Evolutionary conservation across 2,329 filamentous ascomycete species (phyloP), one percentile per base, ranked within the genome.

Genomic region (Fusarium subtropicale): DNA sequence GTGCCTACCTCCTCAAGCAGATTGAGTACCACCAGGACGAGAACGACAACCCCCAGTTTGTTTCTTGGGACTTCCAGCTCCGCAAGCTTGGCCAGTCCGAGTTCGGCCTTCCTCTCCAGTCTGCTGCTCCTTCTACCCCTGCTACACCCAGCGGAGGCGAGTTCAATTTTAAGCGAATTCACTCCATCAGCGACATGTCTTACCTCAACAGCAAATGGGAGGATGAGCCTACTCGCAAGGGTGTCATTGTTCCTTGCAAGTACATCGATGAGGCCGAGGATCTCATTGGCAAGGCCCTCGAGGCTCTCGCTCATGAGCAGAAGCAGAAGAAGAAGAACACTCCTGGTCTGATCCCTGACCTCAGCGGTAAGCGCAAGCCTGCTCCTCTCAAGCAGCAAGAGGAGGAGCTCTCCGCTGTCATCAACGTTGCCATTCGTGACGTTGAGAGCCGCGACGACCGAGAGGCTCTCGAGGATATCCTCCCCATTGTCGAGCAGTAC

Each of bases 201-300:
- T 97, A 97, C 80, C 84, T 97, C 65, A 86, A 89, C 64, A 88
- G 88, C 70, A 91, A 91, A 77, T 87, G 88, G 55, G 88, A 91
- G 42, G 85, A 89, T 41, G 94, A 97, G 81, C 92, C 92, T 34
- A 89, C 87, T 31, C 89, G 96, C 75, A 97, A 96, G 84, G 96
- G 96, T 87, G 93, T 97, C 57, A 96, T 99, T 68, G 90, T 97
- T 46, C 94, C 96, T 33, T 94, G 97, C 75, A 91, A 91, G 76
- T 99, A 97, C 81, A 84, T 99, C 42, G 96, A 99, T 68, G 96
- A 99, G 76, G 92, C 91, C 16, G 96, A 98, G 75, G 96, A 99
- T 76, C 86, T 91, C 66, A 86, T 99, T 34, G 84, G 87, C 73
- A 93, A 92, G 81, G 96, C 94, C 22, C 85, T 99, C 6, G 95